Evolutionary conservation across 1,284 basidiomycete species (phyloP).

Genomic region (Fomitopsis betulina): DNA sequence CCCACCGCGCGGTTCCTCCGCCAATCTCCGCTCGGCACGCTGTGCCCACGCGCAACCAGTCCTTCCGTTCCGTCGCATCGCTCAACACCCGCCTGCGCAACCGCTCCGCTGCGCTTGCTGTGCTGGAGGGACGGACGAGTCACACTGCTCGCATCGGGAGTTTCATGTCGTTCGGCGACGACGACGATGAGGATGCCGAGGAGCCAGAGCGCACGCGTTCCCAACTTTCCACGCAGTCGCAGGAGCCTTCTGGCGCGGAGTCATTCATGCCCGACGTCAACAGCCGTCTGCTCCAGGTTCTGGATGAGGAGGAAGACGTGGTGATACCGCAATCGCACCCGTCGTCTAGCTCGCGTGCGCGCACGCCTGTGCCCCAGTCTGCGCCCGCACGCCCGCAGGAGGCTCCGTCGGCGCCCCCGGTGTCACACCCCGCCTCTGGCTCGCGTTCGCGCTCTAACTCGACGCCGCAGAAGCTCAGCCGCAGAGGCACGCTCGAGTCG

Average conservation of each 20-base stretch:
- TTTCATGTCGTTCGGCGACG: constrained; percentile 65
- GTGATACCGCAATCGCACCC: constrained; percentile 19
- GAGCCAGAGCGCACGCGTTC: constrained; percentile 5
- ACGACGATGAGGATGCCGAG: constrained; percentile 43
- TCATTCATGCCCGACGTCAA: constrained; percentile 15
- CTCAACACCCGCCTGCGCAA: constrained; percentile 29
- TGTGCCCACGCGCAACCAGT: constrained; percentile 16
- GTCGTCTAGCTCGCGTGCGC: neutral
- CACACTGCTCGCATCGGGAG: constrained; percentile 32
- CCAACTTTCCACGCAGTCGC: neutral
- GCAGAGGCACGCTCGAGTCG: constrained; percentile 38
- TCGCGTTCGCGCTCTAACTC: constrained; percentile 8
- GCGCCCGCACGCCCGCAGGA: neutral
- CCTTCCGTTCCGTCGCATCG: constrained; percentile 24
- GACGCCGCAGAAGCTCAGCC: constrained; percentile 16
- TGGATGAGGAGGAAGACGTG: constrained; percentile 28
- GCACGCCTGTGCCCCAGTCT: neutral
- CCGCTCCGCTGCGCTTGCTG: constrained; percentile 51
- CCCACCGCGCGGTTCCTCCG: constrained; percentile 7
- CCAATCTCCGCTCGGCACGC: neutral
- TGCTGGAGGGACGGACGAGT: constrained; percentile 50
- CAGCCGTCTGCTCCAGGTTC: constrained; percentile 19
- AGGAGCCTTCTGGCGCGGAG: constrained; percentile 2
- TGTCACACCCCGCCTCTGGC: neutral
- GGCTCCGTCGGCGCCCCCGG: neutral